Percentiles rank a stretch among this genome's conserved stretches.
These are phyloP conservation scores for Sporobolus alterniflorus DNA, from an alignment of 202 grass and related monocot genomes.

Conservation along the genomic window DNA sequence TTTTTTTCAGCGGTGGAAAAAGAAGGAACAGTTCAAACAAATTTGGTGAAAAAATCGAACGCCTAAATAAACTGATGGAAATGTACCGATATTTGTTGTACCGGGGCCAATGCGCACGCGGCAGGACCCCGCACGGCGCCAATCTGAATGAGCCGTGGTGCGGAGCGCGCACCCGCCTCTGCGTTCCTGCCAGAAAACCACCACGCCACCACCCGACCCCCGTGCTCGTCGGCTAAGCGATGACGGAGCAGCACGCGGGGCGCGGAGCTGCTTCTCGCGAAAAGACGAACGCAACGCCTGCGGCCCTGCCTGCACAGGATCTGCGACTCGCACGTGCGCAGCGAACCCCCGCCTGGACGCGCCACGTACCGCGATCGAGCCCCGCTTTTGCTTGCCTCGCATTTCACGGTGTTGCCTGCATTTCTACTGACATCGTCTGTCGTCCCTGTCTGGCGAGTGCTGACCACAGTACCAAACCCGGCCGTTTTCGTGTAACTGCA, in stretches of 20 bases:
- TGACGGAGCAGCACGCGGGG: neutral
- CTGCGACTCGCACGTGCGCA: neutral
- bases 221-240: neutral
- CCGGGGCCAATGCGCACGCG: too few relatives aligned
- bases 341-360: neutral
- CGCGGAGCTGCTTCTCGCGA: neutral
- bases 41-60: too few relatives aligned
- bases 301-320: neutral
- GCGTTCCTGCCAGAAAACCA: neutral
- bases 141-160: neutral
- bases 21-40: too few relatives aligned
- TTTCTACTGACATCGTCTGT: conserved; percentile 8
- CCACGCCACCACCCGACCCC: neutral
- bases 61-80: too few relatives aligned
- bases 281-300: neutral
- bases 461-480: neutral
- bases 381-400: neutral
- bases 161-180: neutral
- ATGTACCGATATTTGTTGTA: too few relatives aligned
- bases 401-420: too few relatives aligned
- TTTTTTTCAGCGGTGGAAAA: too few relatives aligned
- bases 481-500: conserved; percentile 7
- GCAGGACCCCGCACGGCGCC: neutral
- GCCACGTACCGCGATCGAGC: neutral
- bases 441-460: neutral